A percentile compares a stretch with the other conserved stretches of the same genome.
Evolutionary conservation across 805 yeast species (phyloP).

Genomic region (Maudiozyma turicensis): DNA sequence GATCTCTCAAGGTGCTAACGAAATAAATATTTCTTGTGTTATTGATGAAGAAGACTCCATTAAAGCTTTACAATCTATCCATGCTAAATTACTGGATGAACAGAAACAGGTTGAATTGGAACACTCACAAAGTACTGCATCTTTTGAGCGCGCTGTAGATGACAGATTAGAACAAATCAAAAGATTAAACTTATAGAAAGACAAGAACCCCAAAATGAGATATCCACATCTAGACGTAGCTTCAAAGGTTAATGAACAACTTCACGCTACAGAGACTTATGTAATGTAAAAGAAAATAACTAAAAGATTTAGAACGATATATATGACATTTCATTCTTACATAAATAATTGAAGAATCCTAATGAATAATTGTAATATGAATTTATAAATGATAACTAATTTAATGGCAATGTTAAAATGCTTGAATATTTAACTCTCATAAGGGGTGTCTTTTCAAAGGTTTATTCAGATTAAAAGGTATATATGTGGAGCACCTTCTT

Average conservation of each 20-base stretch:
- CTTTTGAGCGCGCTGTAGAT: conserved; percentile 32
- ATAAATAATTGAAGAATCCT: not conserved
- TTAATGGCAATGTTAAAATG: not conserved
- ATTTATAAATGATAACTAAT: not conserved
- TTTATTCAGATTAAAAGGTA: no score
- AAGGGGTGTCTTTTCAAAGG: no score
- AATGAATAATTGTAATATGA: not conserved
- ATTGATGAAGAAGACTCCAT: conserved; percentile 74
- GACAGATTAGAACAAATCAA: conserved; percentile 39
- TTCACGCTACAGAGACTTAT: not conserved
- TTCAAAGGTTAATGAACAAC: not conserved
- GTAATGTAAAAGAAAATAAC: not conserved
- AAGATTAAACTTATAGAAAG: conserved; percentile 22
- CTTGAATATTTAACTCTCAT: no score
- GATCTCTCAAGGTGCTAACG: conserved; percentile 98
- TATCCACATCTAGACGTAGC: not conserved
- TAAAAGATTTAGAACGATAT: no score
- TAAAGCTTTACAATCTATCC: conserved; percentile 80
- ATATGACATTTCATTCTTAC: not conserved
- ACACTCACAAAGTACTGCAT: conserved; percentile 2
- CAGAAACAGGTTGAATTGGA: conserved; percentile 14
- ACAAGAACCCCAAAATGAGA: not conserved
- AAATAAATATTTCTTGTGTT: conserved; percentile 92
- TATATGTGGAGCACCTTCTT: no score
- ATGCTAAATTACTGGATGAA: conserved; percentile 57